Conservation (phyloP, 345 rosid species). For the Nasturtium officinale region DNA sequence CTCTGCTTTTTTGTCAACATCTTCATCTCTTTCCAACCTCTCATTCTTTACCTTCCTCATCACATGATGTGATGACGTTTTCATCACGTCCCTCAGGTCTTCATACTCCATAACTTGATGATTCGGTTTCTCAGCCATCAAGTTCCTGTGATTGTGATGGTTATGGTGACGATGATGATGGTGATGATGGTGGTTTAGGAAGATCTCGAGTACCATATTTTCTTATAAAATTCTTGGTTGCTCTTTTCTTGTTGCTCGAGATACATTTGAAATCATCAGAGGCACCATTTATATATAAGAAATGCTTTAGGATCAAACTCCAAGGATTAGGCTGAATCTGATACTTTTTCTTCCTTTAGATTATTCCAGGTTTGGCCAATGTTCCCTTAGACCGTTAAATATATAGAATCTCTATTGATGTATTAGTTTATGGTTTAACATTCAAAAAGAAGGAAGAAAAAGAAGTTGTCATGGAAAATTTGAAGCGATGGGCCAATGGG, state of each 20-base stretch:
- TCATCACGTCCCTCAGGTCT: slow-evolving; percentile 17
- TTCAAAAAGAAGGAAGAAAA: not conserved
- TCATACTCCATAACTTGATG: slow-evolving; percentile 27
- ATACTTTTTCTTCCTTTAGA: slow-evolving; percentile 18
- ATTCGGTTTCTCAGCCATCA: slow-evolving; percentile 19
- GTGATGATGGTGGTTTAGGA: not conserved
- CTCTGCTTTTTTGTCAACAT: slow-evolving; percentile 59
- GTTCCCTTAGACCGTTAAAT: not conserved
- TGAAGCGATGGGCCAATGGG: slow-evolving; percentile 11
- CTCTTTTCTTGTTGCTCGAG: slow-evolving; percentile 1
- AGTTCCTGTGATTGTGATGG: not conserved
- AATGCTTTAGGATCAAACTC: not conserved
- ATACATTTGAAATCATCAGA: slow-evolving; percentile 14
- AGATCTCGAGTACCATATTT: slow-evolving; percentile 9
- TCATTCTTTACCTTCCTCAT: slow-evolving; percentile 32
- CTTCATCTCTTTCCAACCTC: slow-evolving; percentile 27
- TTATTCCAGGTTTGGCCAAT: slow-evolving; percentile 21
- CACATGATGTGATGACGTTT: slow-evolving; percentile 18
- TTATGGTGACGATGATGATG: slow-evolving; percentile 2
- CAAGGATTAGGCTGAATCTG: slow-evolving; percentile 33
- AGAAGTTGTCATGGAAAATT: not conserved
- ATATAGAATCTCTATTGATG: slow-evolving; percentile 12
- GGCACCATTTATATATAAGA: not conserved
- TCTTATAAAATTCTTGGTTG: not conserved
- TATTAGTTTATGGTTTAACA: not conserved